phyloP scores from a whole-genome alignment of 2,329 filamentous ascomycete species.

The Colletotrichum spaethianum region DNA sequence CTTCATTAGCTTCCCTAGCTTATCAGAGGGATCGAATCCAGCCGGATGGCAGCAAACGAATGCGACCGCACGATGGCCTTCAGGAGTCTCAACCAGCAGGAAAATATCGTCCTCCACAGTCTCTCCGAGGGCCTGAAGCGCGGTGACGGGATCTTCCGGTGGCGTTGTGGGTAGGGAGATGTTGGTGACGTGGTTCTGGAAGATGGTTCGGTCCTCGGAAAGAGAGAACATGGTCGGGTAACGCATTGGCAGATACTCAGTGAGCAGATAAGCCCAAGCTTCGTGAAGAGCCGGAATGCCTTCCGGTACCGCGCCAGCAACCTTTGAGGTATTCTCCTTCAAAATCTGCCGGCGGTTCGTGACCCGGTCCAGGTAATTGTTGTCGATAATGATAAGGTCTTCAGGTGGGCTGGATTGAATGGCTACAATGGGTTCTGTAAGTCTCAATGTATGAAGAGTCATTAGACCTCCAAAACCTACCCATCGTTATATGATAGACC shows the following conservation, averaged over 20 bases:
- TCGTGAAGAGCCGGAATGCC: slow-evolving; percentile 62
- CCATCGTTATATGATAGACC: slow-evolving; percentile 69
- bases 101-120: slow-evolving; percentile 71
- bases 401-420: slow-evolving; percentile 60
- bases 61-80: slow-evolving; percentile 60
- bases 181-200: slow-evolving; percentile 59
- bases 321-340: slow-evolving; percentile 52
- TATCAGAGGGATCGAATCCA: slow-evolving; percentile 66
- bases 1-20: slow-evolving; percentile 62
- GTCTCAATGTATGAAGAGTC: slow-evolving; percentile 30
- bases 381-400: slow-evolving; percentile 67
- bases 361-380: slow-evolving; percentile 63
- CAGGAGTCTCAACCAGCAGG: slow-evolving; percentile 58
- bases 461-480: no score
- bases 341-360: slow-evolving; percentile 57
- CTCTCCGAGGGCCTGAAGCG: slow-evolving; percentile 60
- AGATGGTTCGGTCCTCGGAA: slow-evolving; percentile 47
- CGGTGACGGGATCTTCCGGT: slow-evolving; percentile 48
- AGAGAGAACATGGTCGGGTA: slow-evolving; percentile 64
- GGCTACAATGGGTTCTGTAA: slow-evolving; percentile 48
- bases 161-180: slow-evolving; percentile 48
- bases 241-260: slow-evolving; percentile 61
- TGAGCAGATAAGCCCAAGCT: slow-evolving; percentile 63
- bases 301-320: slow-evolving; percentile 58
- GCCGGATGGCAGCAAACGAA: slow-evolving; percentile 67